Evolutionary conservation across 2,329 filamentous ascomycete species (phyloP), one percentile per base, ranked within the genome.

Genomic region (Ceratocystis harringtonii): DNA sequence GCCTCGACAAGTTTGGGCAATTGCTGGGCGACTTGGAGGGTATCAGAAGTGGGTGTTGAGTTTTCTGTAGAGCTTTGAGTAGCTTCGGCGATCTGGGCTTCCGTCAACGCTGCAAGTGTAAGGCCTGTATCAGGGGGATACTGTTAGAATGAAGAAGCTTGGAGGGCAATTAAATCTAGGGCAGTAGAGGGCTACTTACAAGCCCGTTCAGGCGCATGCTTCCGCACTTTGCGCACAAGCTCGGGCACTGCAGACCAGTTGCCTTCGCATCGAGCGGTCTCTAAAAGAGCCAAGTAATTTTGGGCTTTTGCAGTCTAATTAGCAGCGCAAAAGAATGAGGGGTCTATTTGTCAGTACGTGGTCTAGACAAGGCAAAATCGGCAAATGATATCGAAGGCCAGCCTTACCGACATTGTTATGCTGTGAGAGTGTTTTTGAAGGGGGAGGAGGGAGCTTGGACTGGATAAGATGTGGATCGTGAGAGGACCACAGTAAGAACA

Each of bases 191-290:
- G 68, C 66, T 69, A 73, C 84, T 71, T 86, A 96, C 92, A 96
- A 76, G 84, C 83, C 75, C 89, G 84, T 68, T 89, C 84, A 50
- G 91, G 87, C 71, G 91, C 89, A 81, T 99, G 92, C 76, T 99
- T 97, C 72, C 88, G 88, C 72, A 97, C 83, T 77, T 99, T 99
- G 74, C 92, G 85, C 71, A 94, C 86, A 69, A 95, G 82, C 77
- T 97, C 92, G 30, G 90, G 89, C 36, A 97, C 82, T 36, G 89
- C 84, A 70, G 85, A 80, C 94, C 94, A 99, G 74, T 86, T 86
- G 63, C 88, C 91, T 72, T 92, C 86, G 75, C 90, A 95, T 72
- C 94, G 88, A 69, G 90, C 91, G 70, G 86, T 82, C 74, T 97
- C 90, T 72, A 99, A 84, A 75, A 85, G 84, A 73, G 83, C 81